Evolutionary conservation across 192 early-diverging fungal genomes (phyloP), one percentile per base, ranked within the genome.

Genomic region (Podila minutissima): DNA sequence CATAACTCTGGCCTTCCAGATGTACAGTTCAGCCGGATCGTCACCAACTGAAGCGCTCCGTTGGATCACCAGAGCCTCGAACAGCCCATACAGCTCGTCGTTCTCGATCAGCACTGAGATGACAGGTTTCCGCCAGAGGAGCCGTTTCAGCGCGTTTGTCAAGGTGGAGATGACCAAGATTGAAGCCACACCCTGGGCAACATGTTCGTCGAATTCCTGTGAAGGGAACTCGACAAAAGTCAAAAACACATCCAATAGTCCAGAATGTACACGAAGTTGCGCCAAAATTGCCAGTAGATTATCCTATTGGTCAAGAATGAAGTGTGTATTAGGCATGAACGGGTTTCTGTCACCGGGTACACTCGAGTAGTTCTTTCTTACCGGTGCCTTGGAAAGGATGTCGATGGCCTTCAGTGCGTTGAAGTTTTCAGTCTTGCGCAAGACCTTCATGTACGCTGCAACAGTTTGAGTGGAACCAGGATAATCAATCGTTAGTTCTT

Each of bases 311-410:
- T 28, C 22, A 55, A 20, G 53, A 55, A 55, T 55, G 17, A 22
- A 24, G 24, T 24, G 5, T 13, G 41, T 46, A 4, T 46, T 46
- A 20, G 31, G 63, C 12, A 24, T 20, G 38, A 41, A 4, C 15
- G 0, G 15, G 41, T 46, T 46, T 12, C 15, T 46, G 41, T 15
- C 11, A 46, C 12, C 11, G 33, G n/a, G 13, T 26, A 63, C 57
- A 59, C n/a, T 22, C 24, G 55, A 48, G n/a, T 22, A 19, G 9
- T 6, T 67, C n/a, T 31, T 62, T 75, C 85, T 69, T 83, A 88
- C 89, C 3, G 86, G 86, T 32, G 86, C 89, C 53, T 83, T 78
- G 33, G 84, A 82, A 8, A 87, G 41, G 29, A 90, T 82, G 31
- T 86, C 69, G 37, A 90, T 74, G 0, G 85, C 72, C 49, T 77